Base-by-base conservation (phyloP, 805 yeast genomes). In the Huiozyma sinensis region DNA sequence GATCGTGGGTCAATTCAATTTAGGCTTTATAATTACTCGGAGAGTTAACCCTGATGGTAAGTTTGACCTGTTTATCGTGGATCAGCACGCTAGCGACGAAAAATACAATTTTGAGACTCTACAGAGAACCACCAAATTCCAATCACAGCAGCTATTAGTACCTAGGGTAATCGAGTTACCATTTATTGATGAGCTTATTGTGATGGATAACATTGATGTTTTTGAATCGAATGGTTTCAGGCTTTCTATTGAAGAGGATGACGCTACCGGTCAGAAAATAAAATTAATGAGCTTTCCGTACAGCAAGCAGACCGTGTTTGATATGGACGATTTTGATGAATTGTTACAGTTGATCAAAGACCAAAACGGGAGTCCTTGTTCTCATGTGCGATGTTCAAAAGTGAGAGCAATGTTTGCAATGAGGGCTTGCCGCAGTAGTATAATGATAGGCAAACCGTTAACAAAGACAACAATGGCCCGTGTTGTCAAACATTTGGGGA, bases 21-120 rank as follows among this genome's bases (percentile, higher is more conserved):
- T 83, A n/a, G 98, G 97, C 0, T 92, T 92, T 53, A 86, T 92
- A n/a, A 58, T 89, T 13, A 92, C 85, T 0, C 72, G 76, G 2
- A 69, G 79, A 41, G 61, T 63, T n/a, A 33, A 24, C 29, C 8
- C 17, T 8, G 29, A 28, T n/a, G 24, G 24, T 17, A 61, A 64
- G 27, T 62, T 61, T 39, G 87, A 87, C 56, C 54, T 90, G 31
- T 89, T 92, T 54, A 89, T 92, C 32, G 73, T 92, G 40, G 99
- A 92, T 60, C 99, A 92, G 62, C 99, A 92, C 66, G 98, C 98
- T 1, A 84, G 95, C 51, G 98, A 92, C 65, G 99, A 92, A 56
- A 92, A 89, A 53, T 87, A 56, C 67, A 92, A 92, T 61, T 92
- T 86, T 66, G 98, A 92, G 60, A 69, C 67, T 40, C 63, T 83